Evolutionary conservation across 2,329 filamentous ascomycete genomes (phyloP).

Genomic region (Aciculosporium take): DNA sequence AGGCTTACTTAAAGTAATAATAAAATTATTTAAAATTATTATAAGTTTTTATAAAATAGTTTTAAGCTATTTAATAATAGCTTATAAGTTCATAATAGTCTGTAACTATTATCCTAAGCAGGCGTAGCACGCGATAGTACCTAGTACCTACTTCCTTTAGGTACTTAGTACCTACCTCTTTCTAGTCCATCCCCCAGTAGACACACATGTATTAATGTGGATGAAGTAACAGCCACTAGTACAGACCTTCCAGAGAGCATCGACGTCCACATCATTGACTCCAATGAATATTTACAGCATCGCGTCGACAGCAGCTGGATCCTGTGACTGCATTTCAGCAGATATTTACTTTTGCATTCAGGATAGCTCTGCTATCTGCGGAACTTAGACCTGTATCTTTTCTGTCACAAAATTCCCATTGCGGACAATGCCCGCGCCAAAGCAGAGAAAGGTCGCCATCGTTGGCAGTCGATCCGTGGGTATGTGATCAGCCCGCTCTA

Average conservation of each 20-base stretch:
- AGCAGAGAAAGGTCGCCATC: conserved; percentile 91
- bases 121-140: too few relatives aligned
- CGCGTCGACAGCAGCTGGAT: background rate
- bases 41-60: too few relatives aligned
- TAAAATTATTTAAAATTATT: too few relatives aligned
- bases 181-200: too few relatives aligned
- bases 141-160: too few relatives aligned
- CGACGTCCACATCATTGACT: background rate
- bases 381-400: background rate
- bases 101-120: too few relatives aligned
- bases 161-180: too few relatives aligned
- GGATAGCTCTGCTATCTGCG: background rate
- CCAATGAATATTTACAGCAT: background rate
- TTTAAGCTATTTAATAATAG: too few relatives aligned
- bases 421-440: conserved; percentile 50
- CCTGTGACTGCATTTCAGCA: background rate
- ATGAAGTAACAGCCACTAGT: background rate
- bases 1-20: too few relatives aligned
- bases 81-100: too few relatives aligned
- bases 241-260: background rate
- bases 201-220: too few relatives aligned
- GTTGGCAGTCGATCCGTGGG: conserved; percentile 83
- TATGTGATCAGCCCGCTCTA: conserved; percentile 17
- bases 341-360: background rate
- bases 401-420: background rate